Evolutionary conservation across 352 stramenopile species (phyloP).

Genomic region (Blastocystis sp.): DNA sequence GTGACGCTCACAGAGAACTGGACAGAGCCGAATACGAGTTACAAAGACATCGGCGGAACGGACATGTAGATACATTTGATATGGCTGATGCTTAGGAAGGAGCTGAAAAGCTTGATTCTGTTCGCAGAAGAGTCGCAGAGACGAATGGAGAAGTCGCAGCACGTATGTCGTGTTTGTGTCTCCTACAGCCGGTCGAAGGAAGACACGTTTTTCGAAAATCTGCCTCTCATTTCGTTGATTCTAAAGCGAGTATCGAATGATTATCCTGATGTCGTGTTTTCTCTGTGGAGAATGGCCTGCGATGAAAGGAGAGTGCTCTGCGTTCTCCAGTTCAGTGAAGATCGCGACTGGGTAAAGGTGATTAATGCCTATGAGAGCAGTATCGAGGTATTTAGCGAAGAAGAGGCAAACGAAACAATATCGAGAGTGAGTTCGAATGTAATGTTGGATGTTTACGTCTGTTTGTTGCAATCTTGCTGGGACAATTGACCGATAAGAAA

Average conservation of each 20-base stretch:
- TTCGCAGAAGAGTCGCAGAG: slow-evolving; percentile 51
- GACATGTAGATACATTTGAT: neutral
- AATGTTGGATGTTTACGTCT: neutral
- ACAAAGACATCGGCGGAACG: slow-evolving; percentile 41
- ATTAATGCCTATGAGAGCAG: slow-evolving; percentile 49
- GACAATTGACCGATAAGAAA: neutral
- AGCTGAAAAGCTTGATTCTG: slow-evolving; percentile 29
- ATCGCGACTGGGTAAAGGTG: slow-evolving; percentile 40
- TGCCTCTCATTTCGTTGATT: slow-evolving; percentile 36
- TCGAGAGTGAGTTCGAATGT: neutral
- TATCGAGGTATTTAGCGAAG: slow-evolving; percentile 55
- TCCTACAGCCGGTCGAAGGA: slow-evolving; percentile 12
- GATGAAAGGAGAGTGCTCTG: slow-evolving; percentile 24
- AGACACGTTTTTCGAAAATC: slow-evolving; percentile 56
- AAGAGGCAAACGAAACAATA: neutral
- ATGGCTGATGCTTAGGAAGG: neutral
- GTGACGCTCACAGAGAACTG: slow-evolving; percentile 33
- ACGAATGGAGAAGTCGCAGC: neutral
- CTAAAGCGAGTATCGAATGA: slow-evolving; percentile 48
- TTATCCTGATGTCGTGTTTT: slow-evolving; percentile 45
- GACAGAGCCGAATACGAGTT: slow-evolving; percentile 52
- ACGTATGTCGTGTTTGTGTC: slow-evolving; percentile 2
- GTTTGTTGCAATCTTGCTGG: neutral
- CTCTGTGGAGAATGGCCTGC: slow-evolving; percentile 21
- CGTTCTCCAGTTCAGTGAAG: slow-evolving; percentile 46